Evolutionary conservation across 306 rosid genomes (phyloP).

Genomic region (Fragaria ananassa): DNA sequence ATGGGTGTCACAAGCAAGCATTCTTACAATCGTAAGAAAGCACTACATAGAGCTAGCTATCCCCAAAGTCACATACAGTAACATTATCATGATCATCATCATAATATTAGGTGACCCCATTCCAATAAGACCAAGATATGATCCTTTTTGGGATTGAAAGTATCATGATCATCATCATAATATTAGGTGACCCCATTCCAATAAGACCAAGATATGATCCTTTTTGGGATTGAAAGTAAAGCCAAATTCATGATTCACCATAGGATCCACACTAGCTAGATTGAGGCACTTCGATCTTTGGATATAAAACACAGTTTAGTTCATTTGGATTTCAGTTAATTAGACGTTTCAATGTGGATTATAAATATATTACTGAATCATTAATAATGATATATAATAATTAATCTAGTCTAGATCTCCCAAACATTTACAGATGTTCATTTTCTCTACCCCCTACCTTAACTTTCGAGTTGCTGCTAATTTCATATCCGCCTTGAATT

Average conservation of each 20-base stretch:
- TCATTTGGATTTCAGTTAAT: background rate
- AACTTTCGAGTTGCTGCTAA: too few species aligned
- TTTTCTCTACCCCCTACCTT: too few species aligned
- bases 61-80: slow-evolving; percentile 21
- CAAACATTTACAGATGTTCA: too few species aligned
- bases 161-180: slow-evolving; percentile 6
- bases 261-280: slow-evolving; percentile 18
- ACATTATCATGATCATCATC: slow-evolving; percentile 10
- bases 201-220: slow-evolving; percentile 17
- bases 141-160: slow-evolving; percentile 5
- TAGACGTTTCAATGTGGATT: background rate
- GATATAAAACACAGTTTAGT: background rate
- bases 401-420: too few species aligned
- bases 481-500: background rate
- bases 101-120: slow-evolving; percentile 37
- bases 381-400: too few species aligned
- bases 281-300: background rate
- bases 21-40: slow-evolving; percentile 78
- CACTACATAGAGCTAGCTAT: slow-evolving; percentile 34
- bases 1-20: slow-evolving; percentile 58
- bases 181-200: slow-evolving; percentile 39
- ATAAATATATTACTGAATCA: too few species aligned
- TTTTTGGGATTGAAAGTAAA: slow-evolving; percentile 3
- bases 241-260: slow-evolving; percentile 9
- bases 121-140: slow-evolving; percentile 22